Conservation (phyloP, 495 filamentous ascomycete species). For the Venustampulla echinocandica region DNA sequence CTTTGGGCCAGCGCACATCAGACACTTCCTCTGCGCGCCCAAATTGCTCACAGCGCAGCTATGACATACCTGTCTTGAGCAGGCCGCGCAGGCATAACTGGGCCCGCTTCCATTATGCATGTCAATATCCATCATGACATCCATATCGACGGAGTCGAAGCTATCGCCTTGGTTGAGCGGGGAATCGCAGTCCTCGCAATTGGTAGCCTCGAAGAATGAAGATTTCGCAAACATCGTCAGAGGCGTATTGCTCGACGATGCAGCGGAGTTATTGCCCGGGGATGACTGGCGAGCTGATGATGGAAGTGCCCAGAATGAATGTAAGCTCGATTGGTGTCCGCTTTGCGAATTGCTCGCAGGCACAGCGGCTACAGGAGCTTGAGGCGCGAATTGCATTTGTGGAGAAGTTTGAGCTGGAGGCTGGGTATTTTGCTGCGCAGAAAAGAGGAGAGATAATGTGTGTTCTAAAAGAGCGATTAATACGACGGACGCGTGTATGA, state of each 20-base stretch:
- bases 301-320: constrained; percentile 20
- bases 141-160: constrained; percentile 18
- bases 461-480: constrained; percentile 17
- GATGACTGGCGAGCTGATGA: neutral
- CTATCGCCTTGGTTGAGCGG: constrained; percentile 1
- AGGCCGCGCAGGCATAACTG: constrained; percentile 11
- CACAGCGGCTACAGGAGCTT: constrained; percentile 5
- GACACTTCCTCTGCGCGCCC: constrained; percentile 17
- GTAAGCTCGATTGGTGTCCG: constrained; percentile 18
- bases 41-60: constrained; percentile 20
- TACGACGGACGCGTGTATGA: neutral
- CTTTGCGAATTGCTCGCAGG: neutral
- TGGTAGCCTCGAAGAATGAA: constrained; percentile 8
- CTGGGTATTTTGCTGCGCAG: constrained; percentile 17
- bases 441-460: constrained; percentile 20
- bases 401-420: neutral
- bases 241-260: constrained; percentile 8
- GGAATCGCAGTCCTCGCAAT: constrained; percentile 22
- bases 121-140: constrained; percentile 18
- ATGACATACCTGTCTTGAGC: constrained; percentile 21
- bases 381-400: neutral
- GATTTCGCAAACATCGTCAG: neutral
- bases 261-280: neutral
- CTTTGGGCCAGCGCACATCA: constrained; percentile 11
- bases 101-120: neutral